These are phyloP conservation scores for Dalechampia spathulata DNA, from an alignment of 441 rosid species.

Conservation along the genomic window DNA sequence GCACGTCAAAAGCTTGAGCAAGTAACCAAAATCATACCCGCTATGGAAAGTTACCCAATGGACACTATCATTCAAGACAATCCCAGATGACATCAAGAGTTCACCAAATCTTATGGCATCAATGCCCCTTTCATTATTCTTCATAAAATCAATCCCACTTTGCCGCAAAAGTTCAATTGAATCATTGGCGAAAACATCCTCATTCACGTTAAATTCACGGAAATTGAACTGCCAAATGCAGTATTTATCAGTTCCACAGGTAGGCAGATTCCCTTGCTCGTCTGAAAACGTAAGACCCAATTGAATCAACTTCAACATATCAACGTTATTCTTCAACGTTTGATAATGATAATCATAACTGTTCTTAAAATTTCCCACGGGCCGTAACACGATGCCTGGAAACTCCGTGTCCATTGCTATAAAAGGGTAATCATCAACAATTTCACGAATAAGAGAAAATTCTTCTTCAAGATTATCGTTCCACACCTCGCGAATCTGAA, in stretches of 20 bases:
- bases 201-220: constrained; percentile 42
- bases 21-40: constrained; percentile 65
- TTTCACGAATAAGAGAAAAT: constrained; percentile 35
- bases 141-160: constrained; percentile 56
- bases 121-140: constrained; percentile 43
- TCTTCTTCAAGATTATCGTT: constrained; percentile 47
- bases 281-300: constrained; percentile 70
- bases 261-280: constrained; percentile 58
- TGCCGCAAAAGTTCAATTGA: constrained; percentile 43
- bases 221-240: constrained; percentile 78
- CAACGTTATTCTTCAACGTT: constrained; percentile 55
- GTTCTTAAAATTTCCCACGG: constrained; percentile 37
- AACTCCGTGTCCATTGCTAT: constrained; percentile 80
- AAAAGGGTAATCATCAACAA: constrained; percentile 43
- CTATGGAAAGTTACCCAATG: constrained; percentile 86
- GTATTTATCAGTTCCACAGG: constrained; percentile 44
- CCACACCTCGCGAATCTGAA: constrained; percentile 70
- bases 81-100: constrained; percentile 53
- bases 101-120: constrained; percentile 45
- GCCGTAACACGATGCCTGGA: constrained; percentile 57
- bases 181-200: constrained; percentile 50
- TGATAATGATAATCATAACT: constrained; percentile 42
- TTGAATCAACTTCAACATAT: constrained; percentile 63
- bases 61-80: constrained; percentile 47
- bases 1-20: constrained; percentile 54